Evolutionary conservation across 331 rosid species (phyloP).

Genomic region (Phaseolus coccineus): DNA sequence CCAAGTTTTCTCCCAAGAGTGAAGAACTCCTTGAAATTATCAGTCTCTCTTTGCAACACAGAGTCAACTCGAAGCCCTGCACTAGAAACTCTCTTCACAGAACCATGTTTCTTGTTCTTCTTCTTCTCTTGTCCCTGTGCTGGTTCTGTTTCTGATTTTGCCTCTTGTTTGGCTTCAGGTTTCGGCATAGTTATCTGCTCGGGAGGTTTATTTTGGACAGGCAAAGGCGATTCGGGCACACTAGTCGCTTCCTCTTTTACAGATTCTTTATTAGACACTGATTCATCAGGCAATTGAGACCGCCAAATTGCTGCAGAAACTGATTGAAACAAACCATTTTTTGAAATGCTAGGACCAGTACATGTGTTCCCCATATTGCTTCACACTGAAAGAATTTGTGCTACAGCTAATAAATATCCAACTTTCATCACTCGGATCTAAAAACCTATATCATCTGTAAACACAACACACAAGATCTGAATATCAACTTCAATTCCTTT

Average conservation of each 20-base stretch:
- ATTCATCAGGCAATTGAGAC: slow-evolving; percentile 63
- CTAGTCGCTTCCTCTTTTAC: slow-evolving; percentile 52
- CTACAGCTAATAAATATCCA: slow-evolving; percentile 30
- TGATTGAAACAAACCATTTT: slow-evolving; percentile 85
- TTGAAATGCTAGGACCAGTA: slow-evolving; percentile 92
- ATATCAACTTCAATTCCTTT: slow-evolving; percentile 50
- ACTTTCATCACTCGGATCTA: slow-evolving; percentile 55
- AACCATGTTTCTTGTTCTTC: slow-evolving; percentile 55
- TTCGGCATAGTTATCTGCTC: slow-evolving; percentile 82
- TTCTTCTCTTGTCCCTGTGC: slow-evolving; percentile 57
- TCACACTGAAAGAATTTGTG: slow-evolving; percentile 41
- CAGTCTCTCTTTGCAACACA: slow-evolving; percentile 76
- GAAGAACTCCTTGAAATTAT: slow-evolving; percentile 74
- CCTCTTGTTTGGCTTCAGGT: slow-evolving; percentile 50
- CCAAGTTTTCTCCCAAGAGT: slow-evolving; percentile 84
- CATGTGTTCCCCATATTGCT: slow-evolving; percentile 88
- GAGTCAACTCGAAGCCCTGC: slow-evolving; percentile 91
- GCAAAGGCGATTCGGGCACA: slow-evolving; percentile 71
- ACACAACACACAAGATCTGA: slow-evolving; percentile 57
- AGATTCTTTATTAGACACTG: slow-evolving; percentile 66
- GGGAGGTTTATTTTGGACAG: slow-evolving; percentile 88
- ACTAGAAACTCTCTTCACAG: slow-evolving; percentile 85
- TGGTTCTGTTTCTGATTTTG: slow-evolving; percentile 60
- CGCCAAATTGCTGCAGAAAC: slow-evolving; percentile 97
- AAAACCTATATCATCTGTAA: slow-evolving; percentile 45